These are phyloP conservation scores for Podaxis sp. DNA, from an alignment of 768 basidiomycete genomes.

Conservation along the genomic window DNA sequence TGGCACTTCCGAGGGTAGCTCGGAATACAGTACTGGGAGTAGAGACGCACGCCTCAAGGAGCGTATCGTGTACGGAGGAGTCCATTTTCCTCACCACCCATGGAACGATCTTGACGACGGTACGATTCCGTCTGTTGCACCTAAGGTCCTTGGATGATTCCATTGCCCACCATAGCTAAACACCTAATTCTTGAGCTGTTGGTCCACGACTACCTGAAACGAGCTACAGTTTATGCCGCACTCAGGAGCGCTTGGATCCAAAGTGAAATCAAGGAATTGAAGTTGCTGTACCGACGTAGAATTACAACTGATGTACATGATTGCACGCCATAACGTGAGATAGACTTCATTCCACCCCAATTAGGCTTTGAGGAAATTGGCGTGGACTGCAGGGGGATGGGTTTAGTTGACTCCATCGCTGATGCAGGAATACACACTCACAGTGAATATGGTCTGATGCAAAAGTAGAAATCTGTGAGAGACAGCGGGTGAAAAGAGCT, in stretches of 20 bases:
- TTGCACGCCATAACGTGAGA: neutral
- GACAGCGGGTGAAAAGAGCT: neutral
- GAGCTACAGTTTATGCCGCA: conserved; percentile 62
- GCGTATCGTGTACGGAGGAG: conserved; percentile 59
- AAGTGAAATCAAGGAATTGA: conserved; percentile 55
- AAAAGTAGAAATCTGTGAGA: conserved; percentile 78
- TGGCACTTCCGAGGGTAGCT: neutral
- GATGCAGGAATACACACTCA: conserved; percentile 32
- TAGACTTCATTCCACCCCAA: neutral
- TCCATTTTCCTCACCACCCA: conserved; percentile 48
- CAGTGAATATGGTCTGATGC: conserved; percentile 87
- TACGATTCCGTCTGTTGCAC: conserved; percentile 24
- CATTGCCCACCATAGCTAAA: conserved; percentile 38
- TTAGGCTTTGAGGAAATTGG: conserved; percentile 78
- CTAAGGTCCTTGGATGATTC: neutral
- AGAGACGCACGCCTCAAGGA: conserved; percentile 44
- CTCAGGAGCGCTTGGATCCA: conserved; percentile 64
- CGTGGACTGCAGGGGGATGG: conserved; percentile 58
- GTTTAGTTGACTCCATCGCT: conserved; percentile 10
- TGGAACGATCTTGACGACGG: conserved; percentile 62
- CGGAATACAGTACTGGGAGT: neutral
- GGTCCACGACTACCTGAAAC: conserved; percentile 47
- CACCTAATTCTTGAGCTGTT: conserved; percentile 58
- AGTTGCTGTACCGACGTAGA: conserved; percentile 55
- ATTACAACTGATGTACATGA: conserved; percentile 24